phyloP scores from a whole-genome alignment of 495 filamentous ascomycete species.

The Trichocladium antarcticum region DNA sequence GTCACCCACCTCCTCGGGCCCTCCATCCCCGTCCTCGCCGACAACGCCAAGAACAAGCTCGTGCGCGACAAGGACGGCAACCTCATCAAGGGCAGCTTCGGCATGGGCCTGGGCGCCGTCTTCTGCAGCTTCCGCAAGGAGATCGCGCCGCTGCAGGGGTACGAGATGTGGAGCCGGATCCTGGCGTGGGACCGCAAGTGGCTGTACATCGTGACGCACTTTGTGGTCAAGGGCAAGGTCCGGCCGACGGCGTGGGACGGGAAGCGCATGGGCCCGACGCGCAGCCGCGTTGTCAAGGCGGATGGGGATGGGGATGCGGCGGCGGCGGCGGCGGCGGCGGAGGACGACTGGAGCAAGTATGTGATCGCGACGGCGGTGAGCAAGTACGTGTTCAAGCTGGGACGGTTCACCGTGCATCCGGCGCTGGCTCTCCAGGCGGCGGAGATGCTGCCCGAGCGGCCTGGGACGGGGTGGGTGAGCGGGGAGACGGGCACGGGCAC shows the following conservation, averaged over 20 bases:
- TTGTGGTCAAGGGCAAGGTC: slow-evolving; percentile 47
- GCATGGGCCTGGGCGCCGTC: slow-evolving; percentile 58
- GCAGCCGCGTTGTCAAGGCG: slow-evolving; percentile 10
- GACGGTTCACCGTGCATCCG: slow-evolving; percentile 72
- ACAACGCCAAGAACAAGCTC: slow-evolving; percentile 34
- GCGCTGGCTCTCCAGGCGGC: slow-evolving; percentile 60
- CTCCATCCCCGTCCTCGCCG: slow-evolving; percentile 31
- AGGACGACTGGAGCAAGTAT: slow-evolving; percentile 39
- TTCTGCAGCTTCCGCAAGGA: slow-evolving; percentile 57
- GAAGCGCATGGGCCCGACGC: slow-evolving; percentile 13
- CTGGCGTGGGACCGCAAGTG: slow-evolving; percentile 58
- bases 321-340: slow-evolving; percentile 35
- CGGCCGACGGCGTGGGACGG: slow-evolving; percentile 35
- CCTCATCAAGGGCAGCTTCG: slow-evolving; percentile 30
- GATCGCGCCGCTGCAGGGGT: slow-evolving; percentile 55
- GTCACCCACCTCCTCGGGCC: slow-evolving; percentile 42
- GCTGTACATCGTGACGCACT: slow-evolving; percentile 41
- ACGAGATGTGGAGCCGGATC: slow-evolving; percentile 62
- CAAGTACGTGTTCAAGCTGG: slow-evolving; percentile 87
- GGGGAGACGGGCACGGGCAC: slow-evolving; percentile 30
- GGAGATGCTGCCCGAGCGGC: slow-evolving; percentile 53
- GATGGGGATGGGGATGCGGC: slow-evolving; percentile 11
- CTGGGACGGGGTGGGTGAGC: slow-evolving; percentile 37
- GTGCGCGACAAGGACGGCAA: slow-evolving; percentile 31
- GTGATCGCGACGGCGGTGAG: slow-evolving; percentile 66